These are phyloP conservation scores for Penicillium ucsense DNA, from an alignment of 495 filamentous ascomycete genomes.

Conservation along the genomic window DNA sequence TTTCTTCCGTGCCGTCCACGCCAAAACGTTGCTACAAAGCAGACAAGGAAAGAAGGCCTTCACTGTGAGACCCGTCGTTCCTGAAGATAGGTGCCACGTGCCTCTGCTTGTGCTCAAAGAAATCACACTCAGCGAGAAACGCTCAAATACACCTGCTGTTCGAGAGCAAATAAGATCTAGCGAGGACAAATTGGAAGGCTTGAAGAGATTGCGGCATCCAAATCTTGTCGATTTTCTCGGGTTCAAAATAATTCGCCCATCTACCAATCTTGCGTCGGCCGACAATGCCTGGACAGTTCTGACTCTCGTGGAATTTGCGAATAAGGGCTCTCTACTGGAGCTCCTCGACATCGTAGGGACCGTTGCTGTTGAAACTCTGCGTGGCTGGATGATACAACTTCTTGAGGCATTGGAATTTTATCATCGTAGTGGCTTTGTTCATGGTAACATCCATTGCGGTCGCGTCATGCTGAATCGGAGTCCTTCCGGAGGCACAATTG, in stretches of 20 bases:
- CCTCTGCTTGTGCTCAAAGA: conserved; percentile 63
- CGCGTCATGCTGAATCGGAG: conserved; percentile 59
- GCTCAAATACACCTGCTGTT: conserved; percentile 38
- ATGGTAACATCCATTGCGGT: conserved; percentile 64
- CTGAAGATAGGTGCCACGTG: conserved; percentile 36
- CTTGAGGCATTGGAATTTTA: conserved; percentile 82
- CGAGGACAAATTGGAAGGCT: conserved; percentile 65
- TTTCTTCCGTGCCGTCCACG: conserved; percentile 54
- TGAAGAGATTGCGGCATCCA: conserved; percentile 67
- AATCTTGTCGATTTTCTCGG: conserved; percentile 70
- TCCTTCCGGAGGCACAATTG: conserved; percentile 28
- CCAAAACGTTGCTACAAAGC: conserved; percentile 50
- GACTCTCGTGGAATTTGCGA: conserved; percentile 65
- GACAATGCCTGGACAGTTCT: conserved; percentile 62
- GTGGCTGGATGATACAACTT: conserved; percentile 82
- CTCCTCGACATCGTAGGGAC: conserved; percentile 66
- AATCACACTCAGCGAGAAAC: conserved; percentile 26
- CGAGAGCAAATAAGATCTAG: conserved; percentile 44
- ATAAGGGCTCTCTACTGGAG: conserved; percentile 74
- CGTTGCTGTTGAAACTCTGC: conserved; percentile 60
- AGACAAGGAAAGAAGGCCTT: conserved; percentile 49
- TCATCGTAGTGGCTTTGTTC: conserved; percentile 71
- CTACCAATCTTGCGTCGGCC: conserved; percentile 14
- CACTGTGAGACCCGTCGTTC: conserved; percentile 55
- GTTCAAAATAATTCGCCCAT: conserved; percentile 57